Percentiles rank a stretch among this genome's conserved stretches.
phyloP scores from a whole-genome alignment of 495 filamentous ascomycete genomes.

The Penicillium angulare region DNA sequence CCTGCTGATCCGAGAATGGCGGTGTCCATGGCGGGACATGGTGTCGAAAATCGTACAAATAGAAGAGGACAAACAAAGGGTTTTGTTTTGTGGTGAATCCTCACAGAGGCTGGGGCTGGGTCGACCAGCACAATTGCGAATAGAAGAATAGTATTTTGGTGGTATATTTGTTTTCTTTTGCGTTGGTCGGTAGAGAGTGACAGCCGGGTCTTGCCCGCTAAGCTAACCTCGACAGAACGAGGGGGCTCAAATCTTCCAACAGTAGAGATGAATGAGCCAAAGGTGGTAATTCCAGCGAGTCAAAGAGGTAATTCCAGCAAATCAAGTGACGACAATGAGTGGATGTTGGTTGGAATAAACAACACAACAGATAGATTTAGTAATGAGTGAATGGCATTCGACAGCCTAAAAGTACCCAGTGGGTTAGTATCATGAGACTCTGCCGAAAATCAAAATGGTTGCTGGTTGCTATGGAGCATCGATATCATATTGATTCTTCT shows the following conservation, averaged over 20 bases:
- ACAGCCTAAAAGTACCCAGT: background rate
- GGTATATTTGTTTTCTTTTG: background rate
- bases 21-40: slow-evolving; percentile 26
- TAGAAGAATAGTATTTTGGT: too few species aligned
- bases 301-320: too few species aligned
- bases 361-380: slow-evolving; percentile 4
- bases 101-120: slow-evolving; percentile 21
- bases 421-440: background rate
- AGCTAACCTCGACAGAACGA: slow-evolving; percentile 5
- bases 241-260: background rate
- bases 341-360: slow-evolving; percentile 10
- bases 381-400: slow-evolving; percentile 13
- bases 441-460: background rate
- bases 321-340: too few species aligned
- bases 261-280: too few species aligned
- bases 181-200: slow-evolving; percentile 2
- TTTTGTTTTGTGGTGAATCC: slow-evolving; percentile 9
- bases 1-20: slow-evolving; percentile 20
- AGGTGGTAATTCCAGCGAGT: too few species aligned
- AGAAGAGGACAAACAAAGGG: background rate
- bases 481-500: too few species aligned
- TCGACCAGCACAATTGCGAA: slow-evolving; percentile 17
- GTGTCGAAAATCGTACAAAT: slow-evolving; percentile 2
- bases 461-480: too few species aligned
- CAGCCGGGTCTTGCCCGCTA: slow-evolving; percentile 20